Conservation (phyloP, 2,329 filamentous ascomycete species). For the Sporothrix sp. region DNA sequence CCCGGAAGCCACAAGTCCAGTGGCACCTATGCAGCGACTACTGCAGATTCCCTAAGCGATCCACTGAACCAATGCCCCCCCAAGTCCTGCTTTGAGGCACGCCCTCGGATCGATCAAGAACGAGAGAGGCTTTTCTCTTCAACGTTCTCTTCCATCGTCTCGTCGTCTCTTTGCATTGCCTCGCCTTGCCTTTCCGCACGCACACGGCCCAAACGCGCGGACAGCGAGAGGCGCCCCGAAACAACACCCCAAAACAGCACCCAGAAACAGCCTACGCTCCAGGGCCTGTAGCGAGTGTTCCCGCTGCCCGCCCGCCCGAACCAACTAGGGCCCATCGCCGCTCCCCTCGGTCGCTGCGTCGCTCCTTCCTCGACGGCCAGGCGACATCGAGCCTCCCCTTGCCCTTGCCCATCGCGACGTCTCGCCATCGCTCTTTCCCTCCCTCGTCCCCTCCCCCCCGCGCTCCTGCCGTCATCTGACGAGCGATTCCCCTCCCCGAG, state of each 20-base stretch:
- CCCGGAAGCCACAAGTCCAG: background rate
- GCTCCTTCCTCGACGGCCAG: background rate
- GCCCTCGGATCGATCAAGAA: background rate
- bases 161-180: background rate
- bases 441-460: background rate
- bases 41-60: background rate
- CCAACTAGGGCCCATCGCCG: no score
- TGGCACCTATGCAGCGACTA: background rate
- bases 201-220: background rate
- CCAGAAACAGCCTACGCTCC: background rate
- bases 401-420: background rate
- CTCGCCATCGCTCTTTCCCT: background rate
- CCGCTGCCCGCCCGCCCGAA: background rate
- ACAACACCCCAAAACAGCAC: background rate
- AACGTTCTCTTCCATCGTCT: background rate
- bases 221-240: background rate
- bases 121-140: no score
- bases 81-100: slow-evolving; percentile 3
- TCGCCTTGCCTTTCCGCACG: background rate
- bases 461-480: background rate
- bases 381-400: background rate
- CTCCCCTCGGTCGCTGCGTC: slow-evolving; percentile 1
- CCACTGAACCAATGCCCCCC: slow-evolving; percentile 2
- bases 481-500: slow-evolving; percentile 3
- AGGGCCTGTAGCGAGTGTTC: slow-evolving; percentile 6